Base-by-base conservation (phyloP, 78 protist genomes). In the Isochrysis galbana region DNA sequence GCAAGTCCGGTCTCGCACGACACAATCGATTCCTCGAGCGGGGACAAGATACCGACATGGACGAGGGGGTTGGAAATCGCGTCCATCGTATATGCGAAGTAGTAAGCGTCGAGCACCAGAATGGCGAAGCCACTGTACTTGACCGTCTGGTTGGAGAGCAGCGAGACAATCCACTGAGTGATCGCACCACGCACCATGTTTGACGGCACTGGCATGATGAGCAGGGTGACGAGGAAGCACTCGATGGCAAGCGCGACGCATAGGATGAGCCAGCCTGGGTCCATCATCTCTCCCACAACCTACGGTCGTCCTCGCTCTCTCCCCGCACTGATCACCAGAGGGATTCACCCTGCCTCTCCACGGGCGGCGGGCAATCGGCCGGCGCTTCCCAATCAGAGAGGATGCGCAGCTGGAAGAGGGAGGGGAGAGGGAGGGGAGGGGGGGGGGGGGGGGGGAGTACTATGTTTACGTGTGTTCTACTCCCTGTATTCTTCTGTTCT, bases 231-330 rank as follows among this genome's bases (percentile, higher is more conserved):
- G 55, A 80, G 88, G 41, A 19, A 0, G 39, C 48, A 41, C 88
- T 80, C 48, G 39, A 44, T 0, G 25, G 44, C 29, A 7, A 80
- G 34, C 11, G 39, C 48, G 36, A 29, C 17, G 39, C 4, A 3
- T 26, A 80, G 47, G 5, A 80, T 38, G 55, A 80, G 23, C 88
- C 88, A 80, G 0, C 88, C 88, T 26, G 88, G 88, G 19, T 80
- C 88, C 88, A 80, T 80, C n/a, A n/a, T n/a, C n/a, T n/a, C n/a
- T n/a, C n/a, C n/a, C n/a, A n/a, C n/a, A n/a, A n/a, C n/a, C n/a
- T n/a, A n/a, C n/a, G n/a, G n/a, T n/a, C n/a, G n/a, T n/a, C n/a
- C n/a, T n/a, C n/a, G n/a, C n/a, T n/a, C n/a, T n/a, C n/a, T n/a
- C n/a, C n/a, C n/a, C n/a, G n/a, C n/a, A n/a, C n/a, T n/a, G n/a